Conservation (phyloP, 139 green algal species). For the Edaphochlamys debaryana region DNA sequence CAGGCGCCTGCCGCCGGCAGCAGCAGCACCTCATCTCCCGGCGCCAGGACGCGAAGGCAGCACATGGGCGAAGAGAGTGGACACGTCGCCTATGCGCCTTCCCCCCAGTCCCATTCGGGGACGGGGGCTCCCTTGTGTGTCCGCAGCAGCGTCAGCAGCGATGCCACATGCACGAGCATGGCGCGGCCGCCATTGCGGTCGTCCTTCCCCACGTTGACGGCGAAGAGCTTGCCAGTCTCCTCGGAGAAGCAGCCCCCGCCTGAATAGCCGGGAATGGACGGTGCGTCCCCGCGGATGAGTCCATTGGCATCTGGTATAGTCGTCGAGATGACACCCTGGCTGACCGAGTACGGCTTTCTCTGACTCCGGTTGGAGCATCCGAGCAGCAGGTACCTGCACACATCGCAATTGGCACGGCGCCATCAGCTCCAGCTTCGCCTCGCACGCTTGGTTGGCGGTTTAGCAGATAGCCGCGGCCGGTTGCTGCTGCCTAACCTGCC, state of each 20-base stretch:
- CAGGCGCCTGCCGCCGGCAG: background rate
- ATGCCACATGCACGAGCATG: background rate
- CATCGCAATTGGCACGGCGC: background rate
- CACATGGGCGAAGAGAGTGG: background rate
- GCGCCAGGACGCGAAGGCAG: background rate
- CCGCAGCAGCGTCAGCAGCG: background rate
- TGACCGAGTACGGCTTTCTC: background rate
- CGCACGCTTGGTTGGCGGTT: background rate
- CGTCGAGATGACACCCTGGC: background rate
- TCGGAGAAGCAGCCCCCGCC: background rate
- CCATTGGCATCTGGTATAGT: background rate
- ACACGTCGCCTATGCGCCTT: background rate
- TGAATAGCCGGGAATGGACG: background rate
- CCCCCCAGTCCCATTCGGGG: background rate
- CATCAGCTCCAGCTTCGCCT: background rate
- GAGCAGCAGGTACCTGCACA: background rate
- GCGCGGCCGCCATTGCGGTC: background rate
- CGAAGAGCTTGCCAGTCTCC: background rate
- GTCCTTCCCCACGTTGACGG: background rate
- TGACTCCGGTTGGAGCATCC: background rate
- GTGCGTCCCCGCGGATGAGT: background rate
- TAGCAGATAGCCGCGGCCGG: background rate
- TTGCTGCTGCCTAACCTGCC: background rate
- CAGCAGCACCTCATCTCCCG: background rate
- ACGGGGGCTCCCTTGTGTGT: background rate